Percentiles rank a stretch among this genome's conserved stretches.
Evolutionary conservation across 352 stramenopile genomes (phyloP).

Genomic region (Pythium periplocum): DNA sequence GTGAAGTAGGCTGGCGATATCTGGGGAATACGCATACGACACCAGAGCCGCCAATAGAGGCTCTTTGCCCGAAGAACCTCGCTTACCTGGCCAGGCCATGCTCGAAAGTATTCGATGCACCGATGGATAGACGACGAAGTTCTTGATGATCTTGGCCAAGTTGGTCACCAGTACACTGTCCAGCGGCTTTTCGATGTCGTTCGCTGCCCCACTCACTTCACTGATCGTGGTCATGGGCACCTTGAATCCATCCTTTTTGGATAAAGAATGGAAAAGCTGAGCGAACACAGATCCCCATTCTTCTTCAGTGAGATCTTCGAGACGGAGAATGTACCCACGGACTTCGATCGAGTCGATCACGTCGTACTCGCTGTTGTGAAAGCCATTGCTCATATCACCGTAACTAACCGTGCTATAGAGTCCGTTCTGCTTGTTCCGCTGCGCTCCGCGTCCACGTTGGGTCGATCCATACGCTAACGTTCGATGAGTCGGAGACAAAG

Average conservation of each 20-base stretch:
- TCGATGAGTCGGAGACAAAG: constrained; percentile 12
- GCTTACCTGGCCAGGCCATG: constrained; percentile 13
- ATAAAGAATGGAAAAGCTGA: constrained; percentile 54
- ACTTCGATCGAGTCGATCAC: constrained; percentile 20
- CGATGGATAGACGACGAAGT: constrained; percentile 58
- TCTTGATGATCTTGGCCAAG: constrained; percentile 67
- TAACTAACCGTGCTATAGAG: constrained; percentile 3
- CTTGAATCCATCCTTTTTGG: constrained; percentile 11
- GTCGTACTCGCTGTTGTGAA: constrained; percentile 5
- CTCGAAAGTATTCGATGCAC: constrained; percentile 45
- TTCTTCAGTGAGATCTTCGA: constrained; percentile 55
- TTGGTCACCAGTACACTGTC: constrained; percentile 59
- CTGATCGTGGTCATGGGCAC: constrained; percentile 1
- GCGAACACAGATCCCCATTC: constrained; percentile 76
- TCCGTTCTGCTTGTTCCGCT: constrained; percentile 7
- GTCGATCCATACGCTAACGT: constrained; percentile 16
- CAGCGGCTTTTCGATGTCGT: constrained; percentile 25
- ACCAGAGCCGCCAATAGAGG: constrained; percentile 44
- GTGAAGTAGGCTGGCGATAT: constrained; percentile 56
- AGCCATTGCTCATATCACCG: constrained; percentile 5
- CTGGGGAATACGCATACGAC: constrained; percentile 50
- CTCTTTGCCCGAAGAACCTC: constrained; percentile 2
- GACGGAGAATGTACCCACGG: constrained; percentile 54
- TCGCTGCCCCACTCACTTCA: constrained; percentile 1
- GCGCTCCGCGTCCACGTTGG: constrained; percentile 7